Base-by-base conservation (phyloP, 2,329 filamentous ascomycete genomes). In the Phaeosphaeriaceae sp. region DNA sequence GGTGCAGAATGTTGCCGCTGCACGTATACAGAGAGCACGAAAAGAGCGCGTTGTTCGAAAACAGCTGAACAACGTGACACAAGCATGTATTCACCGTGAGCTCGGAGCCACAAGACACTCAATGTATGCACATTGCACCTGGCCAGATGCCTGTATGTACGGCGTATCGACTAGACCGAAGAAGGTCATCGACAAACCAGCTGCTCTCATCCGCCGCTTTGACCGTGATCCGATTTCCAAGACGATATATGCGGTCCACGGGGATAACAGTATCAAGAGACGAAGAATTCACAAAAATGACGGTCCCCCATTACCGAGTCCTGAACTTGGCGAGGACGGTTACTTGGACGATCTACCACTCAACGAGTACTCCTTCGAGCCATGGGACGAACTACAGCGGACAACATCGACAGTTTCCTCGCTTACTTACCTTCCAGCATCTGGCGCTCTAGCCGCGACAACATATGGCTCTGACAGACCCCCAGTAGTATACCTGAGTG, bases 351-450 rank as follows among this genome's bases (percentile, higher is more conserved):
- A 45, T n/a, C 25, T 41, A 21, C 46, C 36, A n/a, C n/a, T 42
- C 15, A 61, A 62, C 11, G 24, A 58, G 40, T 66, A 73, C 21
- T 55, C 65, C n/a, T 66, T 63, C 31, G 57, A 68, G 15, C 54
- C 62, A 7, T 70, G 66, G 62, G 68, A 68, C 48, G 64, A 67
- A 33, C 48, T 72, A 22, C 57, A 56, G 7, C 65, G 62, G 13
- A 67, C 69, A 5, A 71, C 67, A 0, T 76, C 73, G 1, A 57
- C 63, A 2, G 61, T 76, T 33, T 77, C 76, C 0, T 76, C 74
- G 1, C 36, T 76, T 1, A 64, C 61, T 40, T 71, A 73, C 31
- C 53, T 75, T 13, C 71, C 70, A 3, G 53, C 57, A 1, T 71
- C 73, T 0, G 65, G 72, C 2, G 69, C 70, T 0, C 54, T 78